Evolutionary conservation across 345 rosid species (phyloP).

Genomic region (Anastatica hierochuntica): DNA sequence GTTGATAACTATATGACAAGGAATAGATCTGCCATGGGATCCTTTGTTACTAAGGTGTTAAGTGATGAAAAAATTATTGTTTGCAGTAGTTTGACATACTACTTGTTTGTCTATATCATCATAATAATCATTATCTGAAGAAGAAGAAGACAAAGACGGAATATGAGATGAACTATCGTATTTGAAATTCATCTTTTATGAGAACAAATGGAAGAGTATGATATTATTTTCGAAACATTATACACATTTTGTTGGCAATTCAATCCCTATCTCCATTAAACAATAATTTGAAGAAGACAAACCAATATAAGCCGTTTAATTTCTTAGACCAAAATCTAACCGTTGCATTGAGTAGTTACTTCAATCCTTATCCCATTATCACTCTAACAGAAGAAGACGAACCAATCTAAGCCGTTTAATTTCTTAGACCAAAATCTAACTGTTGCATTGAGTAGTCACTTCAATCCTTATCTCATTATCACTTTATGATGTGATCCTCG

Average conservation of each 20-base stretch:
- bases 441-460: too few relatives aligned
- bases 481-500: too few relatives aligned
- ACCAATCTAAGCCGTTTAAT: not conserved
- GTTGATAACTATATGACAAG: not conserved
- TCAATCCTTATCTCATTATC: too few relatives aligned
- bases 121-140: not conserved
- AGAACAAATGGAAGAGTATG: not conserved
- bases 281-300: too few relatives aligned
- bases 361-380: not conserved
- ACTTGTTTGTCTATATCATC: not conserved
- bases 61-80: not conserved
- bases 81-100: not conserved
- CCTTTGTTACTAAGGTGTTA: not conserved
- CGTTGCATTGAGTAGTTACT: not conserved
- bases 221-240: too few relatives aligned
- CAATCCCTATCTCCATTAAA: too few relatives aligned
- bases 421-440: not conserved
- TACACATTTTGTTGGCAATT: too few relatives aligned
- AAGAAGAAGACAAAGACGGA: not conserved
- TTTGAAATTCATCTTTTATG: not conserved
- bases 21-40: not conserved
- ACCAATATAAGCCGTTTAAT: not conserved
- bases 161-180: not conserved
- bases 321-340: not conserved
- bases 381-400: not conserved